Evolutionary conservation across 139 green algal species (phyloP), one percentile per base, ranked within the genome.

Genomic region (Chlorella vulgaris): DNA sequence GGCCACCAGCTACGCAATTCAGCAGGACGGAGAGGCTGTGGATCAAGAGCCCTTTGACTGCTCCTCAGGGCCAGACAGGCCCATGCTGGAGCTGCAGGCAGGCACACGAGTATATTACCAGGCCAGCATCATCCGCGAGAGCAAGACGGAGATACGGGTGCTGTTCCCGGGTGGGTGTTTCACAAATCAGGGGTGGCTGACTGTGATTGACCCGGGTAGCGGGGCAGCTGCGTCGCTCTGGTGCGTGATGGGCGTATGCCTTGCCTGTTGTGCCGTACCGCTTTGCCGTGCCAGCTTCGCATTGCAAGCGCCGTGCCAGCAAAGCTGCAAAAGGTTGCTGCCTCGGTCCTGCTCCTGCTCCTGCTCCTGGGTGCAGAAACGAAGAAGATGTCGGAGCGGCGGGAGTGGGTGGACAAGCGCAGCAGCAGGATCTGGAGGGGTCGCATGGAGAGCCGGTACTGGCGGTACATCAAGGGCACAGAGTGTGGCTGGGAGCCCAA

Each of bases 371-470:
- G 47, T 38, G 67, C 74, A 80, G 67, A 28, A 5, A 80, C 82
- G 3, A 70, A 81, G 40, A 74, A 76, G n/a, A 67, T 43, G 51
- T 0, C 36, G 43, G 40, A 76, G 31, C 33, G 61, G 10, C 42
- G 29, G 28, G 82, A 86, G 69, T 86, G 82, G 82, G 58, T 83
- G 69, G 36, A 74, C 50, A 73, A 74, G 55, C 66, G 67, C 68
- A 86, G 82, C 82, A 84, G 76, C 68, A 67, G 82, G 35, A 81
- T 83, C 40, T 86, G 82, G 82, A 67, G 82, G 7, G 82, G 82
- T 38, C 51, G 68, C 28, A 75, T 86, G 68, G 68, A 66, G 29
- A 58, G 24, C 7, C 51, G 31, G 5, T 70, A 74, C 67, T 86
- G 82, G 82, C 65, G 67, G 22, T 83, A 84, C 77, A 82, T 82